Conservation (phyloP, 2,329 filamentous ascomycete genomes). For the Alternaria alternata region DNA sequence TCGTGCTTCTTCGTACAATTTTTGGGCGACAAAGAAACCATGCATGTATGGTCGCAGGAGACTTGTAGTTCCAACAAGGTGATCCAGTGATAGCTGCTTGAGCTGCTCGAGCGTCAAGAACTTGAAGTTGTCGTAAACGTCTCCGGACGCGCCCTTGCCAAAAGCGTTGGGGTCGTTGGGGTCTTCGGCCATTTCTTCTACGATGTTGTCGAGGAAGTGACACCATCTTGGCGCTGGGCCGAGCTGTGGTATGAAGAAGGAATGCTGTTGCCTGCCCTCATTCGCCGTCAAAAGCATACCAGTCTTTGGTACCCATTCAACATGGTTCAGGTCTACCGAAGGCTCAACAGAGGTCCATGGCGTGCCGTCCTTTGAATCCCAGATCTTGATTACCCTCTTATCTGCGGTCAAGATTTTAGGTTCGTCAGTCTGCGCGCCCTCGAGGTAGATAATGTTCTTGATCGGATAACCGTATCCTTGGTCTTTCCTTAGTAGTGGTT, state of each 20-base stretch:
- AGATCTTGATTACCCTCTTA: conserved; percentile 96
- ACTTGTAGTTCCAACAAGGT: conserved; percentile 89
- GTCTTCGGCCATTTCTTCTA: conserved; percentile 97
- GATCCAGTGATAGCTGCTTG: conserved; percentile 82
- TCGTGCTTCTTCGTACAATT: conserved; percentile 92
- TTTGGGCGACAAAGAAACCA: conserved; percentile 95
- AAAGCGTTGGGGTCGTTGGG: conserved; percentile 68
- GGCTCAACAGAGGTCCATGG: conserved; percentile 98
- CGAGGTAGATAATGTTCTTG: conserved; percentile 77
- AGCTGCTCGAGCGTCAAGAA: conserved; percentile 92
- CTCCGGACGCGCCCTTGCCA: conserved; percentile 66
- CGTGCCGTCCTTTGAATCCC: conserved; percentile 81
- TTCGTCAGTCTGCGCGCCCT: conserved; percentile 71
- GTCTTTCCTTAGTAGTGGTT: conserved; percentile 87
- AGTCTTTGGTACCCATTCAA: conserved; percentile 89
- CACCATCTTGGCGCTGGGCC: conserved; percentile 96
- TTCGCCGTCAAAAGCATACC: conserved; percentile 98
- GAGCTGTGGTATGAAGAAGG: conserved; percentile 93
- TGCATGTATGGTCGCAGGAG: conserved; percentile 97
- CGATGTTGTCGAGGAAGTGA: conserved; percentile 93
- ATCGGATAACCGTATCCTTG: conserved; percentile 96
- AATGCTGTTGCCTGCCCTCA: conserved; percentile 92
- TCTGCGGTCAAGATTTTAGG: conserved; percentile 89
- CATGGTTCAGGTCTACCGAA: conserved; percentile 90
- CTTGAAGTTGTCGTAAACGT: conserved; percentile 99